Evolutionary conservation across 2,329 filamentous ascomycete species (phyloP), one percentile per base, ranked within the genome.

Genomic region (Botrytis tulipae): DNA sequence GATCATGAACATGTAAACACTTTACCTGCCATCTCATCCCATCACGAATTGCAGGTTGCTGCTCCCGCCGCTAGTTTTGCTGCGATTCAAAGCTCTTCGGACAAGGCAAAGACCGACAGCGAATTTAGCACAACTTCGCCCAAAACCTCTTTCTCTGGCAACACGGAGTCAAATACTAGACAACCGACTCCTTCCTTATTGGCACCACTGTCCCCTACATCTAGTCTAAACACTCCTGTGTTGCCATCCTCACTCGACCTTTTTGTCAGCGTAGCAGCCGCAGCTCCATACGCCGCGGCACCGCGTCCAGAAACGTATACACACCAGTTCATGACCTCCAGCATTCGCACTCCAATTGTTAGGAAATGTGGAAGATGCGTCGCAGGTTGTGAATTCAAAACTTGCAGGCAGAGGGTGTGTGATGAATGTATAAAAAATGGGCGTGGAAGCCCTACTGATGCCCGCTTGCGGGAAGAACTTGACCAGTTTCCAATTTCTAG

Each of bases 1-100:
- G n/a, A 29, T 8, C 14, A 14, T 29, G 0, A 8, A 29, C 3
- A 1, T 57, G 14, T 29, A 18, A 18, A 29, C 1, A 57, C 0
- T 4, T 29, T 4, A 18, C 51, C 51, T 0, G n/a, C 14, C 12
- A 57, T n/a, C 51, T 57, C n/a, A 16, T 18, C 51, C n/a, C 4
- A 29, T 32, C n/a, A 18, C n/a, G 3, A 18, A 29, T 29, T 18
- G n/a, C 14, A 57, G n/a, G 14, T 32, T 0, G n/a, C 14, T 57
- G 3, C 5, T 57, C 51, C 51, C 25, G 7, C n/a, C 51, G 3
- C 6, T 6, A 18, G 16, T 29, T 4, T 2, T 32, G n/a, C 7
- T n/a, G 6, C 51, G 6, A 57, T 32, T 29, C 51, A 32, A 57
- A 8, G n/a, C 14, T 29, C 14, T 57, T 57, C 14, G n/a, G n/a